Evolutionary conservation across 1,139 yeast genomes (phyloP).

Genomic region (Torulaspora globosa): DNA sequence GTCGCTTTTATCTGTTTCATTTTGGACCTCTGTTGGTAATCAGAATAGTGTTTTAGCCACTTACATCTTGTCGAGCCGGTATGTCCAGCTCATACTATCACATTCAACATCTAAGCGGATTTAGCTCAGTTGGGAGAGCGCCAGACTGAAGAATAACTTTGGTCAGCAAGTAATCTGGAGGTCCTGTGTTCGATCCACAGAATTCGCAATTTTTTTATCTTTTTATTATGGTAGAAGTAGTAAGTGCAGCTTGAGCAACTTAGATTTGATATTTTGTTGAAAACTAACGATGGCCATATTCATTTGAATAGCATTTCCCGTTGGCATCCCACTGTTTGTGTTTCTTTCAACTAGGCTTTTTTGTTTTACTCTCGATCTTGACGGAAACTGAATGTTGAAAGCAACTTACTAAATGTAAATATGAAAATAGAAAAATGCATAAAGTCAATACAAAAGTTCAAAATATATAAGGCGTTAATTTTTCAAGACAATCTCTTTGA

Average conservation of each 20-base stretch:
- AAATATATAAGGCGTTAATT: neutral
- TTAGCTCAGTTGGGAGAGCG: slow-evolving; percentile 36
- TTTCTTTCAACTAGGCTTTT: neutral
- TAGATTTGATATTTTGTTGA: neutral
- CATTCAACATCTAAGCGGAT: slow-evolving; percentile 21
- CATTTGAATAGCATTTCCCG: no score
- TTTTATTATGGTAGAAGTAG: neutral
- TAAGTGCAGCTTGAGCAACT: no score
- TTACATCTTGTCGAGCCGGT: no score
- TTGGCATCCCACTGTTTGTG: neutral
- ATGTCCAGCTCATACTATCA: no score
- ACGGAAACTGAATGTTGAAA: neutral
- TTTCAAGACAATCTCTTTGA: slow-evolving; percentile 49
- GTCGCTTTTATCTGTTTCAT: no score
- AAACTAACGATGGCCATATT: neutral
- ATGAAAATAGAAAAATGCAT: slow-evolving; percentile 1
- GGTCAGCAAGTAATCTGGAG: slow-evolving; percentile 53
- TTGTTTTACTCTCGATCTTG: neutral
- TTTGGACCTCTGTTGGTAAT: no score
- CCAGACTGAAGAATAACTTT: slow-evolving; percentile 31
- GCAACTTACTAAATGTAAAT: neutral
- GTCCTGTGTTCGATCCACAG: slow-evolving; percentile 95
- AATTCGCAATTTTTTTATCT: slow-evolving; percentile 53
- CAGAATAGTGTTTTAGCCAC: no score
- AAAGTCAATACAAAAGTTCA: neutral